Conservation (phyloP, 495 filamentous ascomycete genomes). For the Talaromyces thailandensis region DNA sequence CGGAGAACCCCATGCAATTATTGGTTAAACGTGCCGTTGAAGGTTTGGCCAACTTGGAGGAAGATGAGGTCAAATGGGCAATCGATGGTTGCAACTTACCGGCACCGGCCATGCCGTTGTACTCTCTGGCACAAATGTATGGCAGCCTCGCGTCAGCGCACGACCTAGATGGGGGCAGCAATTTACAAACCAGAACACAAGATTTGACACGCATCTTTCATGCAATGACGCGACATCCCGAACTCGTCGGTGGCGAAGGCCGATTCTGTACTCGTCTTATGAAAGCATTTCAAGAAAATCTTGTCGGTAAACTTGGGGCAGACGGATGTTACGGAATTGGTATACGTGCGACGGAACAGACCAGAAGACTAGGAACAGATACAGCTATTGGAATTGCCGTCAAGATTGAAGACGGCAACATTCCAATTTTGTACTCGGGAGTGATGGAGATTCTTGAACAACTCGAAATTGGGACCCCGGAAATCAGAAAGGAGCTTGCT, state of each 20-base stretch:
- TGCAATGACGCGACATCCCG: slow-evolving; percentile 25
- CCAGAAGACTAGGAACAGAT: slow-evolving; percentile 16
- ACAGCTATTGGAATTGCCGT: slow-evolving; percentile 28
- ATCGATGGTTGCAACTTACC: slow-evolving; percentile 33
- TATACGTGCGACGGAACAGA: slow-evolving; percentile 20
- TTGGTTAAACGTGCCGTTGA: slow-evolving; percentile 19
- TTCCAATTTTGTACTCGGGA: slow-evolving; percentile 22
- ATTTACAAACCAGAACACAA: not conserved
- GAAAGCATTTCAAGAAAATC: slow-evolving; percentile 13
- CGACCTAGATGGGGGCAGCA: not conserved
- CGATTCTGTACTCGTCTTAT: slow-evolving; percentile 32
- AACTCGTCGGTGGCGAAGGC: slow-evolving; percentile 25
- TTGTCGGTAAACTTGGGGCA: slow-evolving; percentile 30
- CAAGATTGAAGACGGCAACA: slow-evolving; percentile 33
- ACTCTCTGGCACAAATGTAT: slow-evolving; percentile 18
- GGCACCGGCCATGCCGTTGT: slow-evolving; percentile 22
- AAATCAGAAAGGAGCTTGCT: slow-evolving; percentile 12
- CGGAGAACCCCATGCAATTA: slow-evolving; percentile 20
- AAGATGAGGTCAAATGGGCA: slow-evolving; percentile 18
- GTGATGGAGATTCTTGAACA: slow-evolving; percentile 29
- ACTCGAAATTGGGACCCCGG: slow-evolving; percentile 18
- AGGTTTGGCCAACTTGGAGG: slow-evolving; percentile 15
- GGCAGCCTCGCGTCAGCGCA: slow-evolving; percentile 18
- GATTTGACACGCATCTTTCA: slow-evolving; percentile 18
- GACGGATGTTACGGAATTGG: slow-evolving; percentile 31